Evolutionary conservation across 805 yeast genomes (phyloP), one percentile per base, ranked within the genome.

Genomic region (Candida fluviatilis): DNA sequence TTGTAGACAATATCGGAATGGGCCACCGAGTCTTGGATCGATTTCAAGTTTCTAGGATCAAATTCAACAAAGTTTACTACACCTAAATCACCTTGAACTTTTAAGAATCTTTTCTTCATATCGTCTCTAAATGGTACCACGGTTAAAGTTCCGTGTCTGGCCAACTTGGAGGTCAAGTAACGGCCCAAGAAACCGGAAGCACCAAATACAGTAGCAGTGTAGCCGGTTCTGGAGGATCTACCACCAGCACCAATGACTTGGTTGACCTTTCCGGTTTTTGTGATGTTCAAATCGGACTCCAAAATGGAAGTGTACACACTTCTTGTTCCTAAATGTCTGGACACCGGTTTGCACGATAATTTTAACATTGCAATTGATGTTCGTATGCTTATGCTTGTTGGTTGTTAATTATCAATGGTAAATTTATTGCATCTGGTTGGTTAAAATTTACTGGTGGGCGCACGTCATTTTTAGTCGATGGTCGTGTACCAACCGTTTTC

Each of bases 121-220:
- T 82, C 90, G 56, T 87, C 90, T 55, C 95, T 74, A 68, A 57
- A 86, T n/a, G 95, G 95, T 16, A 78, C 81, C 36, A 84, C 77
- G 6, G 83, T 78, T 38, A 73, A 62, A 19, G 95, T 87, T 46
- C 95, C 95, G 56, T 86, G 88, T 54, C 82, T 73, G 45, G 91
- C 95, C 50, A 87, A 69, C 54, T 81, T 82, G 25, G 90, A 67
- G 14, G 78, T 74, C 44, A 87, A 60, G 48, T 82, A 75, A 35
- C 87, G 76, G 34, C 95, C 95, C 42, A 87, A 64, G 58, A 82
- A 80, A 2, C 95, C 95, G 34, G 81, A 67, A 26, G 82, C 85
- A 7, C 95, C 95, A 55, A 87, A 87, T 2, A 87, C 93, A 1
- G 95, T 84, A 16, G 90, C 95, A 3, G 90, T 84, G 63, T 80